phyloP scores from a whole-genome alignment of 2,329 filamentous ascomycete genomes.

The Fusarium sp. region DNA sequence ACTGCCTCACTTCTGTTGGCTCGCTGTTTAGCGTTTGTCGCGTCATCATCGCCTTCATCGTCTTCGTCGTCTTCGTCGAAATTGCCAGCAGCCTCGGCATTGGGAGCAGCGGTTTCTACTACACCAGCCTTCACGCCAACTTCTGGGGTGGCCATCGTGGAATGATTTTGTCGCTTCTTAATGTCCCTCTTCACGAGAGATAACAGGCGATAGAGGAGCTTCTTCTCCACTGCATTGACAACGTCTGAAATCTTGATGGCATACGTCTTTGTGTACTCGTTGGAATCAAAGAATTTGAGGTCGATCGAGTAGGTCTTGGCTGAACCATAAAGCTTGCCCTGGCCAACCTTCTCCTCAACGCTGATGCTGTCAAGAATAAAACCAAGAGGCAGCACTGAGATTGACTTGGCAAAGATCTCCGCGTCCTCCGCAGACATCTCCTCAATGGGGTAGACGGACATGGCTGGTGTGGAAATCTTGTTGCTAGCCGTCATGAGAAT shows the following conservation, averaged over 20 bases:
- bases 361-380: constrained; percentile 85
- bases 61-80: constrained; percentile 63
- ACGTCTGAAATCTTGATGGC: constrained; percentile 84
- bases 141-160: constrained; percentile 78
- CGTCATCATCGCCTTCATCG: constrained; percentile 81
- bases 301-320: constrained; percentile 88
- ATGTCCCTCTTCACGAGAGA: constrained; percentile 79
- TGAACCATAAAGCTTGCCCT: constrained; percentile 73
- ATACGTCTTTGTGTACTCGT: constrained; percentile 88
- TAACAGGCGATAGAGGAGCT: constrained; percentile 79
- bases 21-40: constrained; percentile 77
- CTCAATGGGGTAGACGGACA: constrained; percentile 83
- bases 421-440: constrained; percentile 76
- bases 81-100: constrained; percentile 49
- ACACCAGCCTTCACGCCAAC: constrained; percentile 68
- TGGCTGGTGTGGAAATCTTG: constrained; percentile 88
- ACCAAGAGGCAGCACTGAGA: constrained; percentile 85
- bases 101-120: constrained; percentile 61
- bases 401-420: constrained; percentile 88
- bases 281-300: constrained; percentile 83
- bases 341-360: constrained; percentile 82
- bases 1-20: constrained; percentile 83
- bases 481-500: constrained; percentile 97
- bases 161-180: constrained; percentile 78
- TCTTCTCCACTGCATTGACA: constrained; percentile 79